These are phyloP conservation scores for Lablab purpureus DNA, from an alignment of 306 rosid genomes.

Conservation along the genomic window DNA sequence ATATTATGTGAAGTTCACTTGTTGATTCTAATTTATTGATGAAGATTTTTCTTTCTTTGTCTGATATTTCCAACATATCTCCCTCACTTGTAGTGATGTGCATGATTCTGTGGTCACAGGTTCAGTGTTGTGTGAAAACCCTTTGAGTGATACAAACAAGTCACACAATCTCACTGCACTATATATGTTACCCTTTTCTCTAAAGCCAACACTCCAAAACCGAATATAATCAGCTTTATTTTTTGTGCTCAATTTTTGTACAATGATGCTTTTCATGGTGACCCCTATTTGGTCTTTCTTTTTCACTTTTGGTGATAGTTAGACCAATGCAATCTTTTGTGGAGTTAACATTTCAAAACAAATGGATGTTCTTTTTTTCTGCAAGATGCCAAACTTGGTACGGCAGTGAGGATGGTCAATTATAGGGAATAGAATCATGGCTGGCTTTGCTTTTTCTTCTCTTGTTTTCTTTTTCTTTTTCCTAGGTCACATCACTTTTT, in stretches of 20 bases:
- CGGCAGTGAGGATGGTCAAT: conserved; percentile 16
- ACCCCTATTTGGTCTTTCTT: neutral
- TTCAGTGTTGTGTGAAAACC: neutral
- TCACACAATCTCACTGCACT: conserved; percentile 12
- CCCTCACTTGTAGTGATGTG: no score
- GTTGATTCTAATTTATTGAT: no score
- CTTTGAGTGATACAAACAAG: neutral
- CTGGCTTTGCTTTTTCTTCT: neutral
- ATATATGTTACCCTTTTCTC: neutral
- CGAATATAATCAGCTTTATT: conserved; percentile 34
- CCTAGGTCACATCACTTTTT: conserved; percentile 38
- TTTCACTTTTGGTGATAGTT: conserved; percentile 37
- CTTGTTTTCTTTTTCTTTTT: conserved; percentile 32
- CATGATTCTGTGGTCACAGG: no score
- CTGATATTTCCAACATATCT: no score
- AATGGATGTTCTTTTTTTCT: neutral
- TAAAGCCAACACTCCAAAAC: conserved; percentile 25
- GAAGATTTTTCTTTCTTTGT: no score
- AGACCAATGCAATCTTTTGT: conserved; percentile 38
- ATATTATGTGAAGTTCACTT: no score
- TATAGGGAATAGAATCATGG: conserved; percentile 26
- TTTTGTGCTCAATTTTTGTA: conserved; percentile 32
- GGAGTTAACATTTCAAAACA: conserved; percentile 23
- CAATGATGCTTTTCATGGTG: conserved; percentile 46
- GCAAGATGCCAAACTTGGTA: conserved; percentile 43